Conservation (phyloP, 306 rosid species). For the Vigna angularis region DNA sequence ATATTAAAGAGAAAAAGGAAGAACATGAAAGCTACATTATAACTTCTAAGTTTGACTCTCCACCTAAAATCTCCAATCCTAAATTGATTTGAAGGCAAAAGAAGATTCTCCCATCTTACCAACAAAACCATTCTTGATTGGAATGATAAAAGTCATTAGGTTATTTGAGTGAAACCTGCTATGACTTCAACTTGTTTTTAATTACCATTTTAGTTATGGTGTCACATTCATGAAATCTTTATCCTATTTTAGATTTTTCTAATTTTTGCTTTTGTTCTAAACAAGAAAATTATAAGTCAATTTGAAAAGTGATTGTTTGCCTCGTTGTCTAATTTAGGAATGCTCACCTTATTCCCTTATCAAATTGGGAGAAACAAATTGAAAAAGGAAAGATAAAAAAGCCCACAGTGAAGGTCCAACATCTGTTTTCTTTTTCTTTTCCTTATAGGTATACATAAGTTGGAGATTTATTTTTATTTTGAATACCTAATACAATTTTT, state of each 20-base stretch:
- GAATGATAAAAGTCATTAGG: conserved; percentile 39
- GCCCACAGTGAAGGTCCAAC: not conserved
- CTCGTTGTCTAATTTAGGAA: conserved; percentile 5
- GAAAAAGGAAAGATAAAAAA: not conserved
- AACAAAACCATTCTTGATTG: conserved; percentile 32
- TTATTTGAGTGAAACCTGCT: conserved; percentile 25
- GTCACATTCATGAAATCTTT: conserved; percentile 41
- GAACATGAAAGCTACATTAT: conserved; percentile 51
- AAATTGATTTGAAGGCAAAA: conserved; percentile 41
- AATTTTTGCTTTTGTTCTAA: conserved; percentile 29
- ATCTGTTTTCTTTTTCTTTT: not conserved
- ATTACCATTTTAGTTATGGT: conserved; percentile 45
- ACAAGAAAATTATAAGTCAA: conserved; percentile 22
- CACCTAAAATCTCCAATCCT: conserved; percentile 40
- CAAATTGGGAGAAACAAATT: not conserved
- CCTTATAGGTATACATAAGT: no score
- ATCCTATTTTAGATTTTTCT: not conserved
- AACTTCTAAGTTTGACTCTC: conserved; percentile 58
- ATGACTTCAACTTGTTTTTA: conserved; percentile 42
- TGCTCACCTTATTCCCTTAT: not conserved
- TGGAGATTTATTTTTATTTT: no score
- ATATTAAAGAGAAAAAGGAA: conserved; percentile 42
- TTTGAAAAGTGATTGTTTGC: conserved; percentile 32
- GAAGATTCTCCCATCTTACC: conserved; percentile 48
- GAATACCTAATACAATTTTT: no score